phyloP scores from a whole-genome alignment of 257 asterid genomes.

The Capsicum pubescens region DNA sequence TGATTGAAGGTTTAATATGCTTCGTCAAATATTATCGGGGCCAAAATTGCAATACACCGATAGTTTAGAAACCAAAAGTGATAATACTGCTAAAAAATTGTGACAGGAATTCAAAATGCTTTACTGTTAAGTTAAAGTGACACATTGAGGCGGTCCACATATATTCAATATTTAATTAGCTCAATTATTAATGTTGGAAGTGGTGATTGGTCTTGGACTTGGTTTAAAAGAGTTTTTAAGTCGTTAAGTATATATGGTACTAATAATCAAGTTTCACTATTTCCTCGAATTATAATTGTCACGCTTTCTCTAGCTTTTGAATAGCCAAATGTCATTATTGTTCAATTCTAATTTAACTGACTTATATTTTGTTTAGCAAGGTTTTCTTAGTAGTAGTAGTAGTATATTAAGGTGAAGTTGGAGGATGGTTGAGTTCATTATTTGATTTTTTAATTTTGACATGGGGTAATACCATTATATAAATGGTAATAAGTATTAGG shows the following conservation, averaged over 20 bases:
- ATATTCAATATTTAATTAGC: slow-evolving; percentile 24
- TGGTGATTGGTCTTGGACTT: not conserved
- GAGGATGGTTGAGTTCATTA: not conserved
- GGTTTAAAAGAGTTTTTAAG: slow-evolving; percentile 16
- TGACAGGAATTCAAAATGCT: slow-evolving; percentile 36
- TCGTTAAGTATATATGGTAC: not conserved
- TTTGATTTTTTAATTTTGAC: not conserved
- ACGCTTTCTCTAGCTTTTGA: not conserved
- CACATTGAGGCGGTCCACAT: slow-evolving; percentile 36
- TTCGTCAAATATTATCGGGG: too few species aligned
- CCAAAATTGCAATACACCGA: too few species aligned
- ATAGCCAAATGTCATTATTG: not conserved
- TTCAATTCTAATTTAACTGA: not conserved
- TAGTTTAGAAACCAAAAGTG: too few species aligned
- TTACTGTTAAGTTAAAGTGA: slow-evolving; percentile 42
- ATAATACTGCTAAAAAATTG: too few species aligned
- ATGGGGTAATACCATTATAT: not conserved
- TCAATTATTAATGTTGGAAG: slow-evolving; percentile 41
- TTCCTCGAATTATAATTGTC: not conserved
- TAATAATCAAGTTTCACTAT: not conserved
- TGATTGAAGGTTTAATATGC: too few species aligned
- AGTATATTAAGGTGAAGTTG: not conserved
- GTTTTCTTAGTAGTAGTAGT: not conserved
- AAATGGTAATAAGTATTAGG: too few species aligned
- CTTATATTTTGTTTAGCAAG: not conserved